phyloP scores from a whole-genome alignment of 306 rosid genomes.

The Prunus fruticosa region DNA sequence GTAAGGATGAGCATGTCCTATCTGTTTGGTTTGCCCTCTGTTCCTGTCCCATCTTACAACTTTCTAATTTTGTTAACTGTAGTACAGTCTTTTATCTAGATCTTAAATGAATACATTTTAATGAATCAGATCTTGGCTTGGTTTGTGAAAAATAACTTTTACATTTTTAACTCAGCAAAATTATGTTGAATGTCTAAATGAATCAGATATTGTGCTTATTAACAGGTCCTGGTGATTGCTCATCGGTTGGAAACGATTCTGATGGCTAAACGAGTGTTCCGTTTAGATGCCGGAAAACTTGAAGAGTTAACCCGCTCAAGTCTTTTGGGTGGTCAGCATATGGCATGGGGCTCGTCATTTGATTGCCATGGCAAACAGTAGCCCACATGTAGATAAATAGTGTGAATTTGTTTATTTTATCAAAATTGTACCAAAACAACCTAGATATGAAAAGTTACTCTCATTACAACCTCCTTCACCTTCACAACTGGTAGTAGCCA shows the following conservation, averaged over 20 bases:
- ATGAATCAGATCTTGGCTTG: too few species aligned
- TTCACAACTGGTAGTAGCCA: background rate
- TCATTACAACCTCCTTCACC: background rate
- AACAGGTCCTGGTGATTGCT: constrained; percentile 81
- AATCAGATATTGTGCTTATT: background rate
- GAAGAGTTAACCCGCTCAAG: constrained; percentile 59
- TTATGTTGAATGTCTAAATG: background rate
- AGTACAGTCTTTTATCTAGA: background rate
- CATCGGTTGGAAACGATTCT: constrained; percentile 82
- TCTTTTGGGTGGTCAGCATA: constrained; percentile 32
- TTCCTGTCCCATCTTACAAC: background rate
- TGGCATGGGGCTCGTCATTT: constrained; percentile 46
- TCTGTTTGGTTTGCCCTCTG: background rate
- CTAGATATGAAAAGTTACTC: too few species aligned
- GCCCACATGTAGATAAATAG: background rate
- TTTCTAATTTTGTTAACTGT: too few species aligned
- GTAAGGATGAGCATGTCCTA: constrained; percentile 36
- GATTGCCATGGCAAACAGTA: background rate
- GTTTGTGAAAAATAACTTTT: too few species aligned
- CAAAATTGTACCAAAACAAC: too few species aligned
- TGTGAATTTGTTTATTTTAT: too few species aligned
- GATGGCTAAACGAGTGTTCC: constrained; percentile 81
- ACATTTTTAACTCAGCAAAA: too few species aligned
- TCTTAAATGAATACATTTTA: too few species aligned
- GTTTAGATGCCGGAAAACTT: constrained; percentile 63